A percentile compares a stretch with the other conserved stretches of the same genome.
Evolutionary conservation across 1,139 yeast species (phyloP).

Genomic region (Lodderomyces metapsilosis): DNA sequence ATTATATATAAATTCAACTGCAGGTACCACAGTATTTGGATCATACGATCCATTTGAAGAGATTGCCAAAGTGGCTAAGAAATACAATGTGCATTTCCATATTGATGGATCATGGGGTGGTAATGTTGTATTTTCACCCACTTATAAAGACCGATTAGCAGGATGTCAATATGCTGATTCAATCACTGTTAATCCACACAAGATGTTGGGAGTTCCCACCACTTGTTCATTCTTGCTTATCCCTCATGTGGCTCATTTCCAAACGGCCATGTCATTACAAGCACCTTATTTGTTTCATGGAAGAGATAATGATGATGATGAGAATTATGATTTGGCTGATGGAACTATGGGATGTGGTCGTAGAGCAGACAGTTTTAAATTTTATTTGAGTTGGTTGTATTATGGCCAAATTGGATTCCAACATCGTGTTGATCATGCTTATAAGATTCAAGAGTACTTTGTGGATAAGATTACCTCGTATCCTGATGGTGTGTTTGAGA

Average conservation of each 20-base stretch:
- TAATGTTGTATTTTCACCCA: slow-evolving; percentile 64
- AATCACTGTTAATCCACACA: slow-evolving; percentile 84
- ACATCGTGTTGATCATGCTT: slow-evolving; percentile 70
- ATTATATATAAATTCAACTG: slow-evolving; percentile 75
- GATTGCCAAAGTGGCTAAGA: slow-evolving; percentile 54
- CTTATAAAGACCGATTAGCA: slow-evolving; percentile 44
- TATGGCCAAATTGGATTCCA: slow-evolving; percentile 64
- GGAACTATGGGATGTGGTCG: slow-evolving; percentile 95
- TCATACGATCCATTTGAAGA: slow-evolving; percentile 69
- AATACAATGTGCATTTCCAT: slow-evolving; percentile 68
- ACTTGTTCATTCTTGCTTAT: slow-evolving; percentile 79
- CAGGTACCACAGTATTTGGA: slow-evolving; percentile 89
- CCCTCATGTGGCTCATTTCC: slow-evolving; percentile 66
- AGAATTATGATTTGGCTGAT: slow-evolving; percentile 77
- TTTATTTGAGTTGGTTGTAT: slow-evolving; percentile 79
- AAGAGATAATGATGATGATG: slow-evolving; percentile 47
- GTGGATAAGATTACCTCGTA: slow-evolving; percentile 39
- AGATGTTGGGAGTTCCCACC: slow-evolving; percentile 87
- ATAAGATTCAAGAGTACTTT: slow-evolving; percentile 59
- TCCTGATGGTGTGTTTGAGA: slow-evolving; percentile 41
- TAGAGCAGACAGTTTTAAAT: slow-evolving; percentile 76
- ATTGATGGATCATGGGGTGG: slow-evolving; percentile 95
- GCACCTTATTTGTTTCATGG: slow-evolving; percentile 86
- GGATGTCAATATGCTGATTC: slow-evolving; percentile 74
- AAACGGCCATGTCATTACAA: slow-evolving; percentile 67